Base-by-base conservation (phyloP, 495 filamentous ascomycete species). In the Penicillium cataractarum region DNA sequence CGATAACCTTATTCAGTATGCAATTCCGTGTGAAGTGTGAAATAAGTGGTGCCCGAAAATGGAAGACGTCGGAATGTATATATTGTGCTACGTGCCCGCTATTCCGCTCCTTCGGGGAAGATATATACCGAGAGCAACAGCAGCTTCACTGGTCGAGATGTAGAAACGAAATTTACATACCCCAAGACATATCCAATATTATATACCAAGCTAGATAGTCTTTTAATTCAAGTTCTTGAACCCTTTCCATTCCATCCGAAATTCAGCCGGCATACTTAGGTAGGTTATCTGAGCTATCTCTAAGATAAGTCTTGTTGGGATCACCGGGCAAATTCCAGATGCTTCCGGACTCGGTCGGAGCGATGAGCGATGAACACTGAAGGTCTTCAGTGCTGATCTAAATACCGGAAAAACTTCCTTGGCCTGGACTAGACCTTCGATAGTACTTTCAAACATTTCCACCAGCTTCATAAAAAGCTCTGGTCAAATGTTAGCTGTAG, bases 281-380 rank as follows among this genome's bases (percentile, higher is more conserved):
- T n/a, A 17, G 24, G 24, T 26, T 26, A 48, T 48, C 22, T 48
- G 44, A 19, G 17, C 17, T 39, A n/a, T 39, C 19, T 42, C 40
- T 21, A 27, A 19, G 53, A 9, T 55, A 10, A 56, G 33, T 42
- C 33, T 39, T 56, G 54, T 56, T 56, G 54, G 54, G 54, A 42
- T 42, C 9, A 17, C 15, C 53, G 24, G 54, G 33, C 17, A 19
- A 39, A 53, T 33, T 32, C 17, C 15, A 32, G 50, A 21, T 4
- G 6, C 19, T 21, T 22, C 51, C 51, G 49, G n/a, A 35, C 51
- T 54, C 31, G 17, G 27, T 35, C 31, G 29, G 29, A 29, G 29
- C 29, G 31, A 54, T 35, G 24, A 54, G 3, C 51, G 29, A 35
- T 21, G 29, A 13, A 21, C 51, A 54, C 6, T 5, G 17, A 26